A percentile compares a stretch with the other conserved stretches of the same genome.
Conservation (phyloP, 2,329 filamentous ascomycete species). For the Colletotrichum paranaense region DNA sequence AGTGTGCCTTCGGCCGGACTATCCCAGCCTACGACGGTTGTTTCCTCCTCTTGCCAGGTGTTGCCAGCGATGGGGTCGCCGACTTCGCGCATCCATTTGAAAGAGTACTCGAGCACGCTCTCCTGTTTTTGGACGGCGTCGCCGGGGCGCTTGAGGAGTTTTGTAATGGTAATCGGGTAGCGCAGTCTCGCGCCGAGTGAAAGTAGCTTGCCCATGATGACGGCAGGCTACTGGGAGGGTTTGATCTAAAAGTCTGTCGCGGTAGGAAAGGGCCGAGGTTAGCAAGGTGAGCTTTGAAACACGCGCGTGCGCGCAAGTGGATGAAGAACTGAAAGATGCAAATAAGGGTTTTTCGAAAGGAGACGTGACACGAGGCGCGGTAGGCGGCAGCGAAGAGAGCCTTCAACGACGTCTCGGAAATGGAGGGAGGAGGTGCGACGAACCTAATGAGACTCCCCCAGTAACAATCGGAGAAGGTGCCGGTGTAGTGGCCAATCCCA, state of each 20-base stretch:
- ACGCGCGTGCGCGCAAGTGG: not conserved
- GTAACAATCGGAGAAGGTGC: constrained; percentile 24
- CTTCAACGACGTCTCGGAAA: not conserved
- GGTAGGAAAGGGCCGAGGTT: not conserved
- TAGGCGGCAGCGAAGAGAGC: not conserved
- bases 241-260: constrained; percentile 14
- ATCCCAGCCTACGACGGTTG: constrained; percentile 81
- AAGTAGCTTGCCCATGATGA: constrained; percentile 58
- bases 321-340: not conserved
- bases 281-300: constrained; percentile 1
- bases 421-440: constrained; percentile 1
- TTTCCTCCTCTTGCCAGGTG: constrained; percentile 74
- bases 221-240: constrained; percentile 17
- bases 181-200: constrained; percentile 74
- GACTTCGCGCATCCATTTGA: constrained; percentile 81
- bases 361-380: not conserved
- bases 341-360: not conserved
- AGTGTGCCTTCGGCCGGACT: constrained; percentile 86
- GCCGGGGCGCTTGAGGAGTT: constrained; percentile 80
- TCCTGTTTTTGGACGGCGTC: constrained; percentile 82
- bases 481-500: constrained; percentile 34
- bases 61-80: constrained; percentile 72
- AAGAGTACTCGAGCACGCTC: constrained; percentile 87
- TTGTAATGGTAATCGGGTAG: constrained; percentile 94
- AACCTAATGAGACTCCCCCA: constrained; percentile 34